Base-by-base conservation (phyloP, 352 stramenopile genomes). In the Phytophthora syringae region DNA sequence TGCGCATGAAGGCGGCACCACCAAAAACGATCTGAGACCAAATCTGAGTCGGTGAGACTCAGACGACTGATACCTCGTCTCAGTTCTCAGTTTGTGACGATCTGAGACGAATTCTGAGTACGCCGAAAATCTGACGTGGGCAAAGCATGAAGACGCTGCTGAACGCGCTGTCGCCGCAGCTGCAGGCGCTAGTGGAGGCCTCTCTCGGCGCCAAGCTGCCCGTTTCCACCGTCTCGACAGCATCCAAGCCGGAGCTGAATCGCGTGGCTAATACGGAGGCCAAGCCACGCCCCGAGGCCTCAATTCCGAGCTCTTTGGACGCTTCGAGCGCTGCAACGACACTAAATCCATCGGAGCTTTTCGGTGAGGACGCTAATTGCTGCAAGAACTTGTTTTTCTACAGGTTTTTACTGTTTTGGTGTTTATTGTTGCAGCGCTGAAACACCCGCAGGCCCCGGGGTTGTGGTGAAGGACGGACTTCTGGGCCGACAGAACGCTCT, bases 301-400 rank as follows among this genome's bases (percentile, higher is more conserved):
- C 43, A 10, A 50, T 5, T 39, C 20, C 30, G 32, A 61, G 24
- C 6, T n/a, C 18, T 57, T 5, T 60, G 34, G 50, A 62, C 16
- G 6, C 49, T 20, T 30, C 28, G 34, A 42, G 57, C 16, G 6
- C 49, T 20, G 22, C 28, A 27, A 20, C 48, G 34, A 70, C 65
- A 57, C 64, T 92, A 11, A 86, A 86, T 70, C 80, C 83, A 9
- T 82, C 80, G 0, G 83, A 90, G 30, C 63, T 89, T 1, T 92
- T 90, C 61, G 60, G 83, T 92, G 15, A 40, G 70, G 62, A 10
- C 3, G 11, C 7, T 45, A 27, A 22, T 24, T 22, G 39, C n/a
- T 25, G 15, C 39, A 45, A 45, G 22, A 13, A 24, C 13, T 24
- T 5, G 24, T 43, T 21, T 21, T 22, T 22, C 2, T 47, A 11